Evolutionary conservation across 169 alveolate species (phyloP), one percentile per base, ranked within the genome.

Genomic region (Toxoplasma gondii): DNA sequence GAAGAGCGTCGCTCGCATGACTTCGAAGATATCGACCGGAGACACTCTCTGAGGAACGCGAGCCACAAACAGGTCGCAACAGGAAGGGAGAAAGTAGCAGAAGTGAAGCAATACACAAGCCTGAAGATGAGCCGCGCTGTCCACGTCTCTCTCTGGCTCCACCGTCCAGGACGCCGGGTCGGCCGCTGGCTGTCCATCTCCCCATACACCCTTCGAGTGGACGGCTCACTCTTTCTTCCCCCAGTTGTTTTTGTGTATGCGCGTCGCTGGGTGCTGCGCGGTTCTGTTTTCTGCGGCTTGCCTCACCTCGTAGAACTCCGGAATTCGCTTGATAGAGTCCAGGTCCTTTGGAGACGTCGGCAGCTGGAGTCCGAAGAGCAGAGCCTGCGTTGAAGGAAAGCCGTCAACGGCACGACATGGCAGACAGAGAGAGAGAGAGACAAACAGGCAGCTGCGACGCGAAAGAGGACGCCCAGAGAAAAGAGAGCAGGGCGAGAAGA

Each of bases 271-370:
- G 17, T 5, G 17, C 34, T 34, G 39, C 2, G 34, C 38, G 39
- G 7, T 69, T 9, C 82, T 4, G 4, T 34, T 69, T 7, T 69
- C 82, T 69, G 82, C 58, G 58, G 22, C 12, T 49, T 49, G 4
- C 22, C 58, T 49, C 58, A 82, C 90, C 90, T 82, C 90, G 90
- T 82, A 82, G 64, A 82, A 82, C 19, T 38, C 90, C n/a, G 90
- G 90, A 31, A 82, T 82, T 4, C 41, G 19, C 29, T 82, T 82
- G 90, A 82, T 82, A 49, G 44, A 29, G 90, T 43, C 67, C n/a
- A 82, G 16, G 67, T 82, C 90, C 38, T 82, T 82, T 7, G 64
- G 53, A 9, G 90, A 82, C 17, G 36, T 43, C 27, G 90, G 90
- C 53, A 82, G 67, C 24, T 82, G 90, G 34, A 82, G 38, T 12